Base-by-base conservation (phyloP, 345 rosid genomes). In the Citropsis articulata region DNA sequence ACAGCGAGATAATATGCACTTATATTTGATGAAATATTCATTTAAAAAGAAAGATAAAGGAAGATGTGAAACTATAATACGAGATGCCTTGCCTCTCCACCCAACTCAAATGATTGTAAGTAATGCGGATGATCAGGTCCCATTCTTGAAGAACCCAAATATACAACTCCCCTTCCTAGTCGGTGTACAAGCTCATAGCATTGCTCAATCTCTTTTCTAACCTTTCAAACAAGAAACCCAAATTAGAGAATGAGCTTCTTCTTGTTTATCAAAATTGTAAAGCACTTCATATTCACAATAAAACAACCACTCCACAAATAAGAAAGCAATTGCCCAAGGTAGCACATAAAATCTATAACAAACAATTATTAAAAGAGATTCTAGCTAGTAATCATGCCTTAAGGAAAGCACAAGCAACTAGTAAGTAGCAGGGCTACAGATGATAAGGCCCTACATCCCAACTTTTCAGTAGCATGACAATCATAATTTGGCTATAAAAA, bases 121-220 rank as follows among this genome's bases (percentile, higher is more conserved):
- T 92, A 89, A 87, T 92, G 96, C 19, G 87, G 84, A 85, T 88
- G 93, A 82, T 85, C 84, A 10, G 91, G 84, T 75, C 87, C 93
- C 90, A 90, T 89, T 81, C 99, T 89, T 2, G 98, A 88, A 18
- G 97, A 95, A 75, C 99, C 98, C 83, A 95, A 83, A 83, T 95
- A 95, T 62, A 92, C 79, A 69, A 89, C 91, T 71, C 99, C 99
- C 80, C 94, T 89, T 69, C 99, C 97, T 12, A 93, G 89, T 76
- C 89, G 86, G 59, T 75, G 86, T 83, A 91, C 80, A 76, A 95
- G 93, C 56, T 90, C 88, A 63, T 91, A 95, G 84, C 98, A 95
- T 48, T 71, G 78, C 55, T 80, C 86, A 42, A 93, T 88, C 87
- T 93, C 98, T 82, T 89, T 92, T 84, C 88, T 92, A 76, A 95